These are phyloP conservation scores for Fusarium buharicum DNA, from an alignment of 2,329 filamentous ascomycete species.

Conservation along the genomic window DNA sequence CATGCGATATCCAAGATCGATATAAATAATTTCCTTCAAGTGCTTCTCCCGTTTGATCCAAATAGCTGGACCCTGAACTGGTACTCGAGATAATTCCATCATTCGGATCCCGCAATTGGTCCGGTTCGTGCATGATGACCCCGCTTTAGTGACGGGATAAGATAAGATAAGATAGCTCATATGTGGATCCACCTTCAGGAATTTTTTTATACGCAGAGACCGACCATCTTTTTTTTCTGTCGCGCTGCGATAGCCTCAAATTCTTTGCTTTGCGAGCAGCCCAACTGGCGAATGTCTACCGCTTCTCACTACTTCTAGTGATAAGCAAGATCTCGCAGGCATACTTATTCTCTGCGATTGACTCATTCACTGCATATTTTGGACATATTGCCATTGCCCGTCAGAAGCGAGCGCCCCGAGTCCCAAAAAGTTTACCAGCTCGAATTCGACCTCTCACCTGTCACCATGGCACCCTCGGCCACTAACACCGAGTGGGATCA, in stretches of 20 bases:
- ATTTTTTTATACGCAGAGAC: constrained; percentile 44
- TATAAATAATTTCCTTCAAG: neutral
- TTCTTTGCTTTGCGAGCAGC: constrained; percentile 38
- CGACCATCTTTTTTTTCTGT: constrained; percentile 39
- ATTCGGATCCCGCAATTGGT: neutral
- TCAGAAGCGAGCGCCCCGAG: constrained; percentile 4
- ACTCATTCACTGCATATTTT: neutral
- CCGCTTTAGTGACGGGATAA: constrained; percentile 23
- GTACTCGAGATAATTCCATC: neutral
- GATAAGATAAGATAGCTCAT: constrained; percentile 15
- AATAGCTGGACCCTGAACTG: neutral
- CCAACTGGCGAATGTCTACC: constrained; percentile 28
- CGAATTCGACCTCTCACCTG: constrained; percentile 15
- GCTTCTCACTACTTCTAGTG: constrained; percentile 16
- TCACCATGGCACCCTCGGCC: constrained; percentile 64
- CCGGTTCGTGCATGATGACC: constrained; percentile 22
- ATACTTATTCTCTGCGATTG: neutral
- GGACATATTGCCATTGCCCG: neutral
- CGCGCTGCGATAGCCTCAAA: constrained; percentile 46
- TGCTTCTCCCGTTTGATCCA: neutral
- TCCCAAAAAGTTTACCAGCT: constrained; percentile 8
- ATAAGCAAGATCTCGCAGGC: constrained; percentile 15
- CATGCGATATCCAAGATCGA: too few relatives aligned
- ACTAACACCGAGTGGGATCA: constrained; percentile 82
- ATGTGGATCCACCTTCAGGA: constrained; percentile 20